Evolutionary conservation across 495 filamentous ascomycete species (phyloP), one percentile per base, ranked within the genome.

Genomic region (Penicillium cinerascens): DNA sequence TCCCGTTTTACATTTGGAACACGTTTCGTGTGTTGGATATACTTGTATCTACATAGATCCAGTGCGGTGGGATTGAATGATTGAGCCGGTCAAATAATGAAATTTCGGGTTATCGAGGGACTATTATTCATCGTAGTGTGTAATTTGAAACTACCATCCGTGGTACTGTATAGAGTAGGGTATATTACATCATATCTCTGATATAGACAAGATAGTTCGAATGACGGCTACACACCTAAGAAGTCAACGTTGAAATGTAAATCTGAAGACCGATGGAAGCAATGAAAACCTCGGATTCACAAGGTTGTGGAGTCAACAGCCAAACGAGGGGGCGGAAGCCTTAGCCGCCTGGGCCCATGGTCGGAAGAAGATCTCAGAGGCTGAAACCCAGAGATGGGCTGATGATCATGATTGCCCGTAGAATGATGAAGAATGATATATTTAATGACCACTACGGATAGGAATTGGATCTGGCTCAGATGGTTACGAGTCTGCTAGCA

Each of bases 1-100:
- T 47, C 11, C 17, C 1, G 35, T 20, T 15, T 43, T 48, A 22
- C 36, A 40, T 40, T 27, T 27, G 15, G 33, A 27, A 48, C 1
- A 46, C 4, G 11, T 40, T 21, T 40, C 18, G 22, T 17, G 21
- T 36, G 8, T 36, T 48, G 45, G 36, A 17, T 40, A 1, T 43
- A 20, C 39, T 40, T 48, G 35, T 40, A 47, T 48, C 21, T 48
- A 18, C 46, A 27, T 22, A 39, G 22, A 40, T 40, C 33, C 10
- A 16, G 5, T 40, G 36, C 40, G n/a, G 8, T 47, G 5, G n/a
- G 6, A 17, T 48, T 16, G 46, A 10, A 47, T 16, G 46, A 36
- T n/a, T 4, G 35, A 48, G 22, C 3, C 46, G 20, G 26, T 20
- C 16, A 36, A 48, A 47, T 47, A 33, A 33, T 33, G 29, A 33